Base-by-base conservation (phyloP, 2,329 filamentous ascomycete genomes). In the Bipolaris sorokiniana region DNA sequence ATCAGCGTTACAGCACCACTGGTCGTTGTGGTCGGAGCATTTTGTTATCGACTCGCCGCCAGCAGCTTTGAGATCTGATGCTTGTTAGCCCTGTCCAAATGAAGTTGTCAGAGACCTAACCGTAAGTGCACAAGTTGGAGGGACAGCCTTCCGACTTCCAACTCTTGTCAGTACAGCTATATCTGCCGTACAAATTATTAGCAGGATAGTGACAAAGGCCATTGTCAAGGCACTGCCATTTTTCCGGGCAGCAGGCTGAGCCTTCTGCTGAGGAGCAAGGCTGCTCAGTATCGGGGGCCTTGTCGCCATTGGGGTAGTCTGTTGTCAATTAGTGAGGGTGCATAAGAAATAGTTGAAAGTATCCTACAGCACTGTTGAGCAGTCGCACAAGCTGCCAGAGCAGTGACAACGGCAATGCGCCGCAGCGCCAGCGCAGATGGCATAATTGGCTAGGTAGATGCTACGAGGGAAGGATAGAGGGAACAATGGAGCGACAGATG, bases 1-100 rank as follows among this genome's bases (percentile, higher is more conserved):
- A 48, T 76, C 69, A 37, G 56, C 73, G 45, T 76, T 70, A 59
- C 74, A 76, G 54, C 74, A 76, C 72, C 72, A 76, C 41, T 75
- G 57, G 48, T 74, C 61, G 61, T 68, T 55, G 54, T 75, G 72
- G 37, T 69, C 59, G 1, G 63, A 61, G 59, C 74, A 76, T 55
- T 76, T 72, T 3, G 61, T 68, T 28, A 76, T 66, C 9, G 63
- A 63, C 52, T 76, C 74, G 22, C 61, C 72, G n/a, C 74, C 74
- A 16, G 5, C 22, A 9, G 62, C 65, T 0, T 7, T 65, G 58
- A 67, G 59, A 23, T 62, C 71, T 74, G 31, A 13, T n/a, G 33
- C 31, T 33, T 3, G 46, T 63, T 11, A 66, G 53, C 51, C 7
- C 23, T 5, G 11, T 18, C 26, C 13, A 13, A 5, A 7, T n/a